These are phyloP conservation scores for Daldinia sp. DNA, from an alignment of 2,329 filamentous ascomycete genomes.

Conservation along the genomic window DNA sequence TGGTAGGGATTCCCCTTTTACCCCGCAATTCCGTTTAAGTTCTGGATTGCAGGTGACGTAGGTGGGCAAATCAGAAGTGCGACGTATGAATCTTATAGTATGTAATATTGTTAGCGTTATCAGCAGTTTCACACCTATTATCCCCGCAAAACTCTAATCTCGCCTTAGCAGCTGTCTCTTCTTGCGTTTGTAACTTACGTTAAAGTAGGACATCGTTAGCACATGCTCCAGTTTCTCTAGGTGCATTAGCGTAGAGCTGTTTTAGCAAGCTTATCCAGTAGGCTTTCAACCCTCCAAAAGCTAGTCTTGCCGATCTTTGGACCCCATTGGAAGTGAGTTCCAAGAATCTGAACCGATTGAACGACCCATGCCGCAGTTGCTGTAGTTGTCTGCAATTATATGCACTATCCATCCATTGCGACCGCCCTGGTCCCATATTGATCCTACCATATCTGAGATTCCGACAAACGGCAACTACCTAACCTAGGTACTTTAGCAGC, in stretches of 20 bases:
- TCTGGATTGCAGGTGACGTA: constrained; percentile 43
- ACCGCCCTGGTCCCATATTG: constrained; percentile 11
- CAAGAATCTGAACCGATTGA: constrained; percentile 16
- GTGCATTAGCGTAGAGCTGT: constrained; percentile 13
- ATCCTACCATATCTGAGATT: constrained; percentile 31
- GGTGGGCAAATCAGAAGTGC: neutral
- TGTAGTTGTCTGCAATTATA: neutral
- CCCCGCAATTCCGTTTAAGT: constrained; percentile 41
- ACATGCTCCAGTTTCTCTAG: constrained; percentile 2
- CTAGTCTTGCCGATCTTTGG: constrained; percentile 21
- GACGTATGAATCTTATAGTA: constrained; percentile 7
- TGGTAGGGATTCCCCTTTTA: constrained; percentile 37
- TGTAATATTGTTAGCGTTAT: constrained; percentile 25
- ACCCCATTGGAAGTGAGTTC: constrained; percentile 6
- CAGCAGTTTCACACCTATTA: neutral
- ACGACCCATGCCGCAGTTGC: constrained; percentile 8
- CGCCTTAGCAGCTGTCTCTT: constrained; percentile 12
- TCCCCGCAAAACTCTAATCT: constrained; percentile 3
- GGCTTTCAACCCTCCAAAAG: neutral
- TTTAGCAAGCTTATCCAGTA: constrained; percentile 6
- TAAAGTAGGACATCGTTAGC: neutral
- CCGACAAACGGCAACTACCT: constrained; percentile 6
- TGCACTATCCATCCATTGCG: constrained; percentile 10
- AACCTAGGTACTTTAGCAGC: neutral
- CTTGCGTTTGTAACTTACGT: constrained; percentile 13